These are phyloP conservation scores for Aspergillus diversus DNA, from an alignment of 495 filamentous ascomycete species.

Conservation along the genomic window DNA sequence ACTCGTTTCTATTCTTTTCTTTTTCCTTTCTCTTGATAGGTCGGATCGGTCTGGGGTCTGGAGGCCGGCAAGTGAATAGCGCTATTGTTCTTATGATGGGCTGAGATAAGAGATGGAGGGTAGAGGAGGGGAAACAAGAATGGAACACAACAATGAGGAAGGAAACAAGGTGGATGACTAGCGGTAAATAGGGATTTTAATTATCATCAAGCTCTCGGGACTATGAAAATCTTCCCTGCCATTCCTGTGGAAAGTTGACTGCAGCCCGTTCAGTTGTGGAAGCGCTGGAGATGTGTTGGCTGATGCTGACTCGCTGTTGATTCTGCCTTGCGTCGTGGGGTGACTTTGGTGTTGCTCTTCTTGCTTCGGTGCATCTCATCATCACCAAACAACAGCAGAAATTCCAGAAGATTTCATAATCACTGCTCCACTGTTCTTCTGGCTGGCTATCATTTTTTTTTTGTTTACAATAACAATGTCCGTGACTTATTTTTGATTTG, in stretches of 20 bases:
- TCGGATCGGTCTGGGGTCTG: background rate
- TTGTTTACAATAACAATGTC: no score
- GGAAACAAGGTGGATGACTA: background rate
- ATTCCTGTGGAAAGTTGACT: background rate
- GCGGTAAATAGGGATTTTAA: background rate
- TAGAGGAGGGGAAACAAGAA: constrained; percentile 2
- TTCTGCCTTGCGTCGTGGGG: constrained; percentile 6
- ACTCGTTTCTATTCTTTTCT: constrained; percentile 7
- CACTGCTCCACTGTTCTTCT: no score
- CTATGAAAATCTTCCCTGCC: background rate
- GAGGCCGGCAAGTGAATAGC: background rate
- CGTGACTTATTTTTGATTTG: no score
- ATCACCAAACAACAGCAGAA: background rate
- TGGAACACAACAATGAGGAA: background rate
- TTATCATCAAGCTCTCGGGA: background rate
- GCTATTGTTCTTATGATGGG: background rate
- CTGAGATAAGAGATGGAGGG: background rate
- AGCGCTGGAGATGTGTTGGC: constrained; percentile 23
- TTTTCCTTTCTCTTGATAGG: background rate
- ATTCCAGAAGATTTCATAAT: background rate
- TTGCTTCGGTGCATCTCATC: background rate
- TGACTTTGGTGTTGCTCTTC: background rate
- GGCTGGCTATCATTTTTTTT: no score
- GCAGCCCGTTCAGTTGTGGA: background rate
- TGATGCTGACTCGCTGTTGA: constrained; percentile 26